phyloP scores from a whole-genome alignment of 768 basidiomycete genomes.

The Pisolithus tinctorius region DNA sequence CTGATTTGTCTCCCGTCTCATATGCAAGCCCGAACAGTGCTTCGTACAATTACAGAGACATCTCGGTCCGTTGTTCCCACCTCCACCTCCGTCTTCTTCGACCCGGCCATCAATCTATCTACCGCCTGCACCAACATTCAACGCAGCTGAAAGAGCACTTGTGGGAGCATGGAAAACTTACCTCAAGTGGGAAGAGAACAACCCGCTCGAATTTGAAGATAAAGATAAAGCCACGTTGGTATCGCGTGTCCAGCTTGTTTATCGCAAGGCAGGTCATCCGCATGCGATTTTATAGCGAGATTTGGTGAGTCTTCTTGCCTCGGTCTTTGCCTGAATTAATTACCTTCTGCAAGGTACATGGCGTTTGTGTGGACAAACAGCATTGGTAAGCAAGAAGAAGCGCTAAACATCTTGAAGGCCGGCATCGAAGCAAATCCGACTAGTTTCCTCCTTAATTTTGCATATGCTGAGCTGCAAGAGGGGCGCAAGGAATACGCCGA shows the following conservation, averaged over 20 bases:
- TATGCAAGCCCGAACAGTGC: constrained; percentile 89
- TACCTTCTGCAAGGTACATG: constrained; percentile 62
- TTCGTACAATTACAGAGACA: constrained; percentile 78
- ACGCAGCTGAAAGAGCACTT: constrained; percentile 59
- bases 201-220: constrained; percentile 89
- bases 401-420: constrained; percentile 67
- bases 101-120: constrained; percentile 46
- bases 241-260: constrained; percentile 70
- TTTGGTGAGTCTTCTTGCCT: constrained; percentile 55
- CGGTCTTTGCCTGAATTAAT: constrained; percentile 1
- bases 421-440: constrained; percentile 85
- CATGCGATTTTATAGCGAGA: constrained; percentile 92
- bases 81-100: constrained; percentile 36
- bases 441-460: constrained; percentile 88
- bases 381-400: constrained; percentile 76
- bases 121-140: constrained; percentile 68
- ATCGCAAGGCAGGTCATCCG: constrained; percentile 85
- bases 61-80: constrained; percentile 52
- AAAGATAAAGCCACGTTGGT: constrained; percentile 64
- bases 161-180: constrained; percentile 90
- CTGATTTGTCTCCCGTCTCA: constrained; percentile 87
- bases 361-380: constrained; percentile 77
- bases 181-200: constrained; percentile 91
- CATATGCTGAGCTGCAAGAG: constrained; percentile 73
- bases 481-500: constrained; percentile 55